Percentiles rank a stretch among this genome's conserved stretches.
Evolutionary conservation across 2,329 filamentous ascomycete genomes (phyloP).

Genomic region (Neurospora sp.): DNA sequence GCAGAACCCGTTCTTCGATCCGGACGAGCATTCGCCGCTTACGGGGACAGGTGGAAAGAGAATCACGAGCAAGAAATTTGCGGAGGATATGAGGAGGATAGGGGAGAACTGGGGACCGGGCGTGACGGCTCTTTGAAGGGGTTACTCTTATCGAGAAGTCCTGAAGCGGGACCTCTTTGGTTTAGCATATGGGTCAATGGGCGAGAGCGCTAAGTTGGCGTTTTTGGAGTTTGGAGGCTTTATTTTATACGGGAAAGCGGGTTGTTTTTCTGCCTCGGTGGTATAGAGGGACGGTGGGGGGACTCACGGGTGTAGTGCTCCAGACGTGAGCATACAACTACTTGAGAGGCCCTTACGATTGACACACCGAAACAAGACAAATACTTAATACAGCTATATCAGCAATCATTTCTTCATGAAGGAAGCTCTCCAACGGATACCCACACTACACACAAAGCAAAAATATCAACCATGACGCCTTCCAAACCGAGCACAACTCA

Average conservation of each 20-base stretch:
- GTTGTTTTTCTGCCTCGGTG: not conserved
- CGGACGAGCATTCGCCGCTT: conserved; percentile 67
- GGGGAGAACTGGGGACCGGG: conserved; percentile 79
- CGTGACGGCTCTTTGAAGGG: conserved; percentile 44
- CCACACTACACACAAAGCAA: not conserved
- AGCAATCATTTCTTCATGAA: not conserved
- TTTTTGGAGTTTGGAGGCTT: not conserved
- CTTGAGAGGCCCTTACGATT: too few species aligned
- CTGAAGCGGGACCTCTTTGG: not conserved
- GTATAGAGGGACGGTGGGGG: not conserved
- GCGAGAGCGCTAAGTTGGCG: not conserved
- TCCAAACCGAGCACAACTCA: not conserved
- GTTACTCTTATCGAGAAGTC: not conserved
- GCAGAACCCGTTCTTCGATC: conserved; percentile 91
- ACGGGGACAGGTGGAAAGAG: conserved; percentile 48
- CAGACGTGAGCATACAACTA: not conserved
- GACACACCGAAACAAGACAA: too few species aligned
- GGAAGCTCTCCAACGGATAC: not conserved
- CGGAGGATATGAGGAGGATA: conserved; percentile 73
- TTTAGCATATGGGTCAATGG: not conserved
- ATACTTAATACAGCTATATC: not conserved
- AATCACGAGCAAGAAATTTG: conserved; percentile 75
- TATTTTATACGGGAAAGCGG: conserved; percentile 2
- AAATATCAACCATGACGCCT: not conserved
- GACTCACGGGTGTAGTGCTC: not conserved